Percentiles rank a stretch among this genome's conserved stretches.
These are phyloP conservation scores for Leishmania aethiopica DNA, from an alignment of 208 protist genomes.

Conservation along the genomic window DNA sequence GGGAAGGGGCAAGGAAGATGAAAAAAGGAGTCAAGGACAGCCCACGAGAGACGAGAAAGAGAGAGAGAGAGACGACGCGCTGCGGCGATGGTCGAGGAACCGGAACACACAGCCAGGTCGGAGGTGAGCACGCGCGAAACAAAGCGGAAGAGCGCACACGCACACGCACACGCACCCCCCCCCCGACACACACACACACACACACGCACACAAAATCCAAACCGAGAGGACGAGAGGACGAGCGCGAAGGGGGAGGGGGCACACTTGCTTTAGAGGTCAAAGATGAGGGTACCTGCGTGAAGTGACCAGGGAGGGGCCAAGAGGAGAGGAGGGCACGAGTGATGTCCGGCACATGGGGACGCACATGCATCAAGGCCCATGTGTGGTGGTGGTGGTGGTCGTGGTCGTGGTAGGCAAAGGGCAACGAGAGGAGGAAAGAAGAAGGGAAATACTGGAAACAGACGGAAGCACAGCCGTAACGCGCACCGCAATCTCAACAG, in stretches of 20 bases:
- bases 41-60: neutral
- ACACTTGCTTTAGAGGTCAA: neutral
- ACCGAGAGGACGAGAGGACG: too few relatives aligned
- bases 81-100: neutral
- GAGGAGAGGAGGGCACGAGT: neutral
- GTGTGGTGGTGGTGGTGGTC: too few relatives aligned
- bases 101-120: neutral
- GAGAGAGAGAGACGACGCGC: neutral
- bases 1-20: neutral
- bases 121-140: neutral
- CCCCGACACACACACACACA: too few relatives aligned
- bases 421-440: slow-evolving; percentile 7
- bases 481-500: neutral
- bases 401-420: neutral
- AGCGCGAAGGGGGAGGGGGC: too few relatives aligned
- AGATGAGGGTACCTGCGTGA: neutral
- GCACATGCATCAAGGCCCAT: neutral
- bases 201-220: too few relatives aligned
- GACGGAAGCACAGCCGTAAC: neutral
- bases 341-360: neutral
- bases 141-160: neutral
- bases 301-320: neutral
- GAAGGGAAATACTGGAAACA: neutral
- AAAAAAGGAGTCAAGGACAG: neutral
- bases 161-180: too few relatives aligned